These are phyloP conservation scores for Albophoma yamanashiensis DNA, from an alignment of 2,329 filamentous ascomycete species.

Conservation along the genomic window DNA sequence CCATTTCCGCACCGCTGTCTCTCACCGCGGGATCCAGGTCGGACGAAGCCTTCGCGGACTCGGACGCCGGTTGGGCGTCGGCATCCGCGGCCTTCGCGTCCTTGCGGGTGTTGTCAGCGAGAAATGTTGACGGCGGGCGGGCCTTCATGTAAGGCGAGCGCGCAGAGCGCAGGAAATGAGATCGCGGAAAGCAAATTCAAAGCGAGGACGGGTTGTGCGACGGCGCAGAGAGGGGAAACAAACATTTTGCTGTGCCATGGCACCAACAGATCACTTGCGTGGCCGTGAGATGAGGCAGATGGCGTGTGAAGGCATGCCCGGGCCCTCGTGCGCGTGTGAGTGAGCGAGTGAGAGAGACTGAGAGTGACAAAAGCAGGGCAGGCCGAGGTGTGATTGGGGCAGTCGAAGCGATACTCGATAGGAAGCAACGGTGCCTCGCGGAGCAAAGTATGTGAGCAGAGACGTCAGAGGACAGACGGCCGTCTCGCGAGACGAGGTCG, in stretches of 20 bases:
- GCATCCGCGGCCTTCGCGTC: constrained; percentile 23
- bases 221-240: constrained; percentile 7
- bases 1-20: constrained; percentile 38
- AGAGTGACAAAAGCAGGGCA: constrained; percentile 4
- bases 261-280: constrained; percentile 22
- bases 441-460: not conserved
- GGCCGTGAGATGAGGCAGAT: constrained; percentile 20
- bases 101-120: constrained; percentile 14
- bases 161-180: constrained; percentile 1
- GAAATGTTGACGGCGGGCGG: not conserved
- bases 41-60: constrained; percentile 36
- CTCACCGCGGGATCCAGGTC: constrained; percentile 36
- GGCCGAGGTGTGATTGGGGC: not conserved
- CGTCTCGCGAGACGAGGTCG: constrained; percentile 13
- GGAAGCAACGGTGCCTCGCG: not conserved
- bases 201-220: constrained; percentile 4
- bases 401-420: not conserved
- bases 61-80: constrained; percentile 20
- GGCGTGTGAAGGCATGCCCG: constrained; percentile 17
- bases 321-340: constrained; percentile 5
- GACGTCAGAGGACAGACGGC: constrained; percentile 2
- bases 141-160: constrained; percentile 3
- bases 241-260: constrained; percentile 29
- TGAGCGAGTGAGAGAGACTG: constrained; percentile 9
- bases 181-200: constrained; percentile 4